A percentile compares a stretch with the other conserved stretches of the same genome.
Conservation (phyloP, 495 filamentous ascomycete species). For the Hyaloscypha finlandica region DNA sequence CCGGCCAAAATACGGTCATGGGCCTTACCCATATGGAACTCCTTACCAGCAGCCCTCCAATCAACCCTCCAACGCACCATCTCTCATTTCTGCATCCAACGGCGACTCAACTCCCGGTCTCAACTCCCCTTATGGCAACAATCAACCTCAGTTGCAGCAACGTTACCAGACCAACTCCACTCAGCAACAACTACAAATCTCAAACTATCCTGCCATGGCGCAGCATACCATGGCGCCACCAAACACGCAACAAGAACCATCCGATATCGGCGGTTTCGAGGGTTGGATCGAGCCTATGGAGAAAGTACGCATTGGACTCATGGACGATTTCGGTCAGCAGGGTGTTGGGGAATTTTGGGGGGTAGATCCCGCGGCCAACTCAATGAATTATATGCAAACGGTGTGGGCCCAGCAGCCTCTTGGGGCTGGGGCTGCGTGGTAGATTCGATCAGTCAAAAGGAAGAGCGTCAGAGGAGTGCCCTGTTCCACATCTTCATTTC, state of each 20-base stretch:
- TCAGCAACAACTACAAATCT: slow-evolving; percentile 13
- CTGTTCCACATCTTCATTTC: neutral
- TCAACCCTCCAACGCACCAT: slow-evolving; percentile 24
- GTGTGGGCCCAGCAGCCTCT: neutral
- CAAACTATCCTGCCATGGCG: slow-evolving; percentile 10
- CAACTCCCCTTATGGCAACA: slow-evolving; percentile 27
- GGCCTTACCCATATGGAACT: slow-evolving; percentile 12
- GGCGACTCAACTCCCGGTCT: slow-evolving; percentile 23
- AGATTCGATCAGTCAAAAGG: neutral
- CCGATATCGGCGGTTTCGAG: slow-evolving; percentile 3
- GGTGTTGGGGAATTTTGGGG: neutral
- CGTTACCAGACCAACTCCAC: slow-evolving; percentile 4
- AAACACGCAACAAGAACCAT: neutral
- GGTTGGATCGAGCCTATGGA: slow-evolving; percentile 12
- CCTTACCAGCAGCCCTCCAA: slow-evolving; percentile 26
- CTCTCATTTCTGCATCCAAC: slow-evolving; percentile 22
- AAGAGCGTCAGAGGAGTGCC: neutral
- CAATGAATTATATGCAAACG: slow-evolving; percentile 11
- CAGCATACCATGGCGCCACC: slow-evolving; percentile 28
- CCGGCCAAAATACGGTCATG: slow-evolving; percentile 17
- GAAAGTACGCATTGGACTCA: slow-evolving; percentile 13
- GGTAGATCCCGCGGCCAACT: neutral
- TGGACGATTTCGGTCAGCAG: slow-evolving; percentile 21
- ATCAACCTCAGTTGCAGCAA: slow-evolving; percentile 10
- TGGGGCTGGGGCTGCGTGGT: neutral